Evolutionary conservation across 2,329 filamentous ascomycete species (phyloP), one percentile per base, ranked within the genome.

Genomic region (Macrophomina pseudophaseolina): DNA sequence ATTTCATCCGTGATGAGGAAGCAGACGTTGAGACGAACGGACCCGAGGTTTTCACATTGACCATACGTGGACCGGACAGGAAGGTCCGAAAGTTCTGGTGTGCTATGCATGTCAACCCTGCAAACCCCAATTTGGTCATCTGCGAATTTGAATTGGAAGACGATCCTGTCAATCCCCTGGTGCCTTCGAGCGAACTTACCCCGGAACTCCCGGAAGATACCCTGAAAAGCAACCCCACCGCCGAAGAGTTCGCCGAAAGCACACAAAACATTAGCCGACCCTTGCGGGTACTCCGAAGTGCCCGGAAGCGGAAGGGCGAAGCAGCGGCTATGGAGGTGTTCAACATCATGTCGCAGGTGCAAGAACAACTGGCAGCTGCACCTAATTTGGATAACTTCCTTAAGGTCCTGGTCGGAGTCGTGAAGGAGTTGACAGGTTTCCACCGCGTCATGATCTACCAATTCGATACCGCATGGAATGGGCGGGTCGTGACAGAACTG

Each of bases 391-490:
- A 93, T 0, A 83, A 78, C 0, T 92, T 97, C 67, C 81, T 97
- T 44, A 94, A 95, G 72, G 89, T 94, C 5, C 79, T 95, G 3
- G 91, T 94, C 0, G 93, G 93, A 0, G 90, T 97, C 7, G 87
- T 97, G 40, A 97, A 96, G 74, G 93, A 97, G 73, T 76, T 97
- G 58, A 96, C 93, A 0, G 93, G 93, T 0, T 97, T 97, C 70
- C 93, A 97, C 74, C 90, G 93, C 12, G 92, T 97, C 56, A 94
- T 97, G 91, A 86, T 97, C 1, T 97, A 97, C 73, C 92, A 97
- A 76, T 97, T 97, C 70, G 93, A 97, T 75, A 83, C 88, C 4
- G 79, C 84, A 0, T 95, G 90, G 83, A 97, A 96, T 72, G 93
- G 93, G 18, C 89, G 91, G 66, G 93, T 97, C 1, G 93, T 97